These are phyloP conservation scores for Colletotrichum chrysophilum DNA, from an alignment of 2,329 filamentous ascomycete species.

Conservation along the genomic window DNA sequence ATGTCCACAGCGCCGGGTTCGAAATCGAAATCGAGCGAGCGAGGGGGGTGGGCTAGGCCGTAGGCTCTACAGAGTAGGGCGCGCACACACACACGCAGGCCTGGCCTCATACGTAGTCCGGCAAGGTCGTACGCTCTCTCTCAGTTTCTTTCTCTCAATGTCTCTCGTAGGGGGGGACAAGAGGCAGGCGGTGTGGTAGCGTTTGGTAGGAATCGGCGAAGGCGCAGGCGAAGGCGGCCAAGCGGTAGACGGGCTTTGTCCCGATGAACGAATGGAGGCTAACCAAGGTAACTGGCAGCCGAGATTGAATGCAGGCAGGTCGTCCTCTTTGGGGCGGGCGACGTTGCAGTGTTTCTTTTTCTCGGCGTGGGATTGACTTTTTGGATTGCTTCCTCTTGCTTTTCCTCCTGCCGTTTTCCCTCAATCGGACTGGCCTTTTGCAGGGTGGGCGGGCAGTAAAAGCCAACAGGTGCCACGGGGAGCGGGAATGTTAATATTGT, in stretches of 20 bases:
- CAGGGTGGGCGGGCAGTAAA: neutral
- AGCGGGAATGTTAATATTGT: neutral
- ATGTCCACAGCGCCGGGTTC: slow-evolving; percentile 17
- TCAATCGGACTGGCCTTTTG: neutral
- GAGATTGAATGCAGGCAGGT: neutral
- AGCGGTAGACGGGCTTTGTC: neutral
- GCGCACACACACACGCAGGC: neutral
- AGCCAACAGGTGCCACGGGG: neutral
- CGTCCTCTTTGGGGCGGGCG: neutral
- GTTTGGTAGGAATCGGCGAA: neutral
- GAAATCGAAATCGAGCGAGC: neutral
- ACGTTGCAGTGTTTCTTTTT: slow-evolving; percentile 6
- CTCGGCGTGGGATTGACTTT: neutral
- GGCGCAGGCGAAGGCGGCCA: neutral
- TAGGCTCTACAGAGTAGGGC: neutral
- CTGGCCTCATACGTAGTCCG: neutral
- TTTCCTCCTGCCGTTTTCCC: neutral
- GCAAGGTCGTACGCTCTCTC: neutral
- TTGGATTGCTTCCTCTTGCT: slow-evolving; percentile 4
- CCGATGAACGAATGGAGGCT: neutral
- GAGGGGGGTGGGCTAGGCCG: neutral
- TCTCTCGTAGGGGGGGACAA: neutral
- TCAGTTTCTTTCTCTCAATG: neutral
- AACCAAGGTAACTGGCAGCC: slow-evolving; percentile 10
- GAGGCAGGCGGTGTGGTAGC: neutral